phyloP scores from a whole-genome alignment of 257 asterid species.

The Dorcoceras hygrometricum region DNA sequence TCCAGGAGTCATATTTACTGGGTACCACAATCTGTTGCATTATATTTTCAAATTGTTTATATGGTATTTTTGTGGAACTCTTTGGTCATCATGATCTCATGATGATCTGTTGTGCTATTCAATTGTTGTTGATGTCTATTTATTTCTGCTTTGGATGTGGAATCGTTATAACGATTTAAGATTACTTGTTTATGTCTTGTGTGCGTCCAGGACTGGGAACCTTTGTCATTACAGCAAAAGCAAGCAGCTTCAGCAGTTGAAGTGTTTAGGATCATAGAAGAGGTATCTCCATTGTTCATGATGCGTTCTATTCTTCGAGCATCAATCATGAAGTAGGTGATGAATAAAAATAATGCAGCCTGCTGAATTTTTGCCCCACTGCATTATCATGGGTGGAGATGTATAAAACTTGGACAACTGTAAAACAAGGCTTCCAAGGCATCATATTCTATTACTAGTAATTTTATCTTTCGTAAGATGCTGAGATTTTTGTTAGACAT shows the following conservation, averaged over 20 bases:
- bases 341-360: not conserved
- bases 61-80: not conserved
- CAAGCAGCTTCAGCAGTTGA: constrained; percentile 98
- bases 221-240: constrained; percentile 80
- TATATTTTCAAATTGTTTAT: too few species aligned
- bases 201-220: constrained; percentile 84
- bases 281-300: constrained; percentile 52
- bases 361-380: constrained; percentile 14
- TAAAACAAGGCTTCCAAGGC: constrained; percentile 9
- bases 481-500: too few species aligned
- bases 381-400: not conserved
- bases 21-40: constrained; percentile 3
- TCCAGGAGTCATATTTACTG: constrained; percentile 19
- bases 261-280: constrained; percentile 94
- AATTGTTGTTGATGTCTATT: not conserved
- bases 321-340: not conserved
- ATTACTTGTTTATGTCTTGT: constrained; percentile 22
- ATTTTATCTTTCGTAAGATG: not conserved
- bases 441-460: constrained; percentile 17
- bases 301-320: constrained; percentile 15
- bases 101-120: not conserved
- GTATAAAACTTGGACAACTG: constrained; percentile 8
- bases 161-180: not conserved
- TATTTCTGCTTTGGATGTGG: not conserved
- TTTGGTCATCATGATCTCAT: not conserved